Base-by-base conservation (phyloP, 257 asterid genomes). In the Catharanthus roseus region DNA sequence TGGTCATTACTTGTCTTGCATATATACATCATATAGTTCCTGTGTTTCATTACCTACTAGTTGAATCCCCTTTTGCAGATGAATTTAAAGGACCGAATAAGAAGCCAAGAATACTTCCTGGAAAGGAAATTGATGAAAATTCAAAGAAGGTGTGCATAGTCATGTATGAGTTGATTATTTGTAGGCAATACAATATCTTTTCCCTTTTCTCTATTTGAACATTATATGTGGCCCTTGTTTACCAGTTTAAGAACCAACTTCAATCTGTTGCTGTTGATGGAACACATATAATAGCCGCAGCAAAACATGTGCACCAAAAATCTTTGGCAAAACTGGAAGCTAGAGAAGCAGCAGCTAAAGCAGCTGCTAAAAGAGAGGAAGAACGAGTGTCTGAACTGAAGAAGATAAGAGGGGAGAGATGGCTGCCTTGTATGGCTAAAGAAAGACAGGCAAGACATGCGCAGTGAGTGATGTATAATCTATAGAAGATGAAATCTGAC, bases 351-450 rank as follows among this genome's bases (percentile, higher is more conserved):
- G 88, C 88, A 29, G 85, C 88, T 0, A 85, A 79, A 75, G 84
- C 79, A 72, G 89, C 96, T 65, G 85, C 89, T 15, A 81, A 86
- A 79, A 77, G 81, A 75, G 96, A 92, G 77, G 96, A 90, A 81
- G 96, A 86, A 58, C 87, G 96, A 16, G 86, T 92, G 6, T 83
- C 88, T 4, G 85, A 69, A 77, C 79, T 88, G 81, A 92, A 86
- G 79, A 82, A 33, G 82, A 75, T 82, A 24, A 76, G 98, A 72
- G 97, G 98, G 49, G 96, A 88, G 77, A 85, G 91, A 77, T 90
- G 97, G 98, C 91, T 90, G 75, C 95, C 92, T 75, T 85, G 82
- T 77, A 70, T 92, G 71, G 87, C 88, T 68, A 84, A 78, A 80
- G 82, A 82, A 34, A 86, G 76, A 86, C 77, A 73, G 19, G 26